Base-by-base conservation (phyloP, 495 filamentous ascomycete species). In the Platismatia glauca region DNA sequence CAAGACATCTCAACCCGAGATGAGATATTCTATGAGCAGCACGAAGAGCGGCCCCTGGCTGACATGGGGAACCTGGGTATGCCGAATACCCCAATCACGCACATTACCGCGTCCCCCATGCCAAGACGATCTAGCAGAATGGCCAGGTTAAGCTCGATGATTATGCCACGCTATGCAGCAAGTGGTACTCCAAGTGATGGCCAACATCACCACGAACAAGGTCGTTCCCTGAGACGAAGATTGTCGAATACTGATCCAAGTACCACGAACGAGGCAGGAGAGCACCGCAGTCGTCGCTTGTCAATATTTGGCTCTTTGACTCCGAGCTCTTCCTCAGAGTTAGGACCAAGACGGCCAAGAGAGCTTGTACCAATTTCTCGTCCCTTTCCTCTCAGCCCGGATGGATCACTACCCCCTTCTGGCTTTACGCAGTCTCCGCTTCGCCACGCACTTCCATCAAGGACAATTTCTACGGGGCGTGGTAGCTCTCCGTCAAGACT, bases 101-200 rank as follows among this genome's bases (percentile, higher is more conserved):
- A 70, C 37, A 70, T 71, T 7, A 68, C 66, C 7, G 69, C 69
- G 16, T 64, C 66, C 27, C 69, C 69, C 41, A 81, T 76, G 60
- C 76, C 79, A 64, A 75, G 78, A 58, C 78, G 77, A 60, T 80
- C 80, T 15, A 77, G 76, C 18, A 57, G 53, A 31, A 78, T 82
- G 72, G 80, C 80, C 57, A 71, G 80, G 13, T 63, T 82, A 35
- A 77, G 79, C 27, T 80, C 79, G 13, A 74, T 77, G 61, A 72
- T 82, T 31, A 67, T 81, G 29, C 79, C 79, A n/a, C 76, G 80
- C 59, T 76, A 75, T 18, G 74, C 79, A 18, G 78, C 77, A 18
- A 74, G 75, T 31, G 76, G 74, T 11, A 69, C 76, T 39, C 70
- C 77, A 9, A 76, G 65, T 62, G 78, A 78, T 55, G 73, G 77